These are phyloP conservation scores for Trichoderma reesei DNA, from an alignment of 495 filamentous ascomycete genomes.

Conservation along the genomic window DNA sequence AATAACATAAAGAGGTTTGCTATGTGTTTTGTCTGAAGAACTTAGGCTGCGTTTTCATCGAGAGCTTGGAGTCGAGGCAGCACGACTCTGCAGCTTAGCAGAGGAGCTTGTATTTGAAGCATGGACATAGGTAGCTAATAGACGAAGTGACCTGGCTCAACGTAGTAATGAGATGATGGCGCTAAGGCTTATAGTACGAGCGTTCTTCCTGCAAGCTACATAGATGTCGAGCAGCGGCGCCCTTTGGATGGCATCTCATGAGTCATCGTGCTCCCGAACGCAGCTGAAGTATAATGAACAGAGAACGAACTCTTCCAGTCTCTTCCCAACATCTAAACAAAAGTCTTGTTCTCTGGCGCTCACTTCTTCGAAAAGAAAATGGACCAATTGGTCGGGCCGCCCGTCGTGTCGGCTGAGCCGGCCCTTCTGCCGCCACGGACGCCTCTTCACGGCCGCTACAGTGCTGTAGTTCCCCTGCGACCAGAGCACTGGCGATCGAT, in stretches of 20 bases:
- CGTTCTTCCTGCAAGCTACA: background rate
- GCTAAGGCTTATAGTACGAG: no score
- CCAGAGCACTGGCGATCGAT: constrained; percentile 26
- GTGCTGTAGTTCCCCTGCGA: constrained; percentile 25
- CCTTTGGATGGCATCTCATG: background rate
- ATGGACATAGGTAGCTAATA: no score
- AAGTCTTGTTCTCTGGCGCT: background rate
- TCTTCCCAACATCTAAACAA: background rate
- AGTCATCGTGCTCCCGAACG: background rate
- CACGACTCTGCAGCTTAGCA: no score
- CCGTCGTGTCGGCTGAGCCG: background rate
- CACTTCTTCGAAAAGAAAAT: background rate
- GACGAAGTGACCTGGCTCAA: no score
- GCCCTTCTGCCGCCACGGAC: constrained; percentile 11
- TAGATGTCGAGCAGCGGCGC: background rate
- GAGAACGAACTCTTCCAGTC: no score
- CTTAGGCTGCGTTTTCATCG: no score
- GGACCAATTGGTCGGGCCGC: background rate
- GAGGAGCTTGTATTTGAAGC: no score
- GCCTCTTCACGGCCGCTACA: constrained; percentile 22
- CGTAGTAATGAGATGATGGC: no score
- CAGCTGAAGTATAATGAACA: no score
- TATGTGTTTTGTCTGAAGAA: background rate
- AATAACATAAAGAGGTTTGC: background rate
- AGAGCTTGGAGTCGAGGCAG: no score